Percentiles rank a stretch among this genome's conserved stretches.
phyloP scores from a whole-genome alignment of 495 filamentous ascomycete genomes.

The Penicillium bovifimosum region DNA sequence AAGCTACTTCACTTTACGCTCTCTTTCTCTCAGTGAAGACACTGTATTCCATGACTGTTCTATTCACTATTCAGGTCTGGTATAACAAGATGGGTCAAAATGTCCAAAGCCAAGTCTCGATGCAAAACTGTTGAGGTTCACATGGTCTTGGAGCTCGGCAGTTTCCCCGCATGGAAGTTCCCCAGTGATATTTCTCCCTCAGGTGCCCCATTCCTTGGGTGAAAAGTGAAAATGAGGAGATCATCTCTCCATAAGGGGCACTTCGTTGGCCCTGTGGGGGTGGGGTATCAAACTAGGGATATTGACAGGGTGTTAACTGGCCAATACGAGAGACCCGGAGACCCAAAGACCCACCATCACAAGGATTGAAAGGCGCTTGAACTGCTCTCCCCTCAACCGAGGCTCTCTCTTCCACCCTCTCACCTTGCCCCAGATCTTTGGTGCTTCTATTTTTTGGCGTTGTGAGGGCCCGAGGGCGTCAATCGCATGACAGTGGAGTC shows the following conservation, averaged over 20 bases:
- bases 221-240: background rate
- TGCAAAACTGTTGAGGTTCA: conserved; percentile 6
- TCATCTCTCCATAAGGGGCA: too few species aligned
- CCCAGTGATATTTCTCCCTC: too few species aligned
- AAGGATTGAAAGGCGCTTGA: background rate
- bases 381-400: conserved; percentile 3
- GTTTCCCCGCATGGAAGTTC: background rate
- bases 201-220: background rate
- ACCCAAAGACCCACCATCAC: background rate
- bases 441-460: background rate
- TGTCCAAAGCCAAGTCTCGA: background rate
- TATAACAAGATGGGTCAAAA: background rate
- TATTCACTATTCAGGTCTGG: too few species aligned
- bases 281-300: background rate
- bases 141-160: conserved; percentile 23
- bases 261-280: too few species aligned
- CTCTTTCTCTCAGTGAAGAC: too few species aligned
- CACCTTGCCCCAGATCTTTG: background rate
- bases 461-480: background rate
- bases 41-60: too few species aligned
- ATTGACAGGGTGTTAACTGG: background rate
- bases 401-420: conserved; percentile 1
- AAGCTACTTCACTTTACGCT: too few species aligned
- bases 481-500: background rate
- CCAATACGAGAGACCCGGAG: too few species aligned